Evolutionary conservation across 176 grass and related monocot genomes (phyloP).

Genomic region (Tuctoria greenei): DNA sequence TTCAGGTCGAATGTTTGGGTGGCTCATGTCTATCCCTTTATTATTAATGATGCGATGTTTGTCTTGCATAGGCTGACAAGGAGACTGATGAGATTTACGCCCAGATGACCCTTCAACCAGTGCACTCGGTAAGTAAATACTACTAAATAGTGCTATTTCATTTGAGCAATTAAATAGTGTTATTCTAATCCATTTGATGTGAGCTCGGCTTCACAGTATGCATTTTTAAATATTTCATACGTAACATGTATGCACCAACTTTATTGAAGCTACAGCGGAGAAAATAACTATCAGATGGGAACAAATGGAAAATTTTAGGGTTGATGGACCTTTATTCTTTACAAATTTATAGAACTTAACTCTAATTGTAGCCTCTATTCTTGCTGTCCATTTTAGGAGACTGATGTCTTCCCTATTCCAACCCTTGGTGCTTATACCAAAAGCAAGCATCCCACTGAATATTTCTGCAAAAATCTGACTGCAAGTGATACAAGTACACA

Average conservation of each 20-base stretch:
- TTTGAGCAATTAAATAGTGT: not conserved
- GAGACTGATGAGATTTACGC: conserved; percentile 96
- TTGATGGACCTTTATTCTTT: not conserved
- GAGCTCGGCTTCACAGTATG: not conserved
- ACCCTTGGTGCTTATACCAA: conserved; percentile 65
- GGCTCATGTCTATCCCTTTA: not conserved
- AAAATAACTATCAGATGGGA: not conserved
- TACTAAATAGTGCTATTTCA: too few species aligned
- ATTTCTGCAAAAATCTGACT: conserved; percentile 95
- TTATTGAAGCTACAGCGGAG: not conserved
- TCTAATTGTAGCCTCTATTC: not conserved
- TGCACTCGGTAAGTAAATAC: conserved; percentile 65
- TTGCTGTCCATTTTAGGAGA: conserved; percentile 64
- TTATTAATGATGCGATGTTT: not conserved
- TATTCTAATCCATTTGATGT: conserved; percentile 20
- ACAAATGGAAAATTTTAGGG: not conserved
- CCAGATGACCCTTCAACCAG: conserved; percentile 95
- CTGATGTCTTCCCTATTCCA: conserved; percentile 82
- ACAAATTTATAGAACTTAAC: not conserved
- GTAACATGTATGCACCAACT: not conserved
- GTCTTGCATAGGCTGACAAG: conserved; percentile 72
- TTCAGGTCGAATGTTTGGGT: not conserved
- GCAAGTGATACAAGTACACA: conserved; percentile 95
- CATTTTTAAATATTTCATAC: not conserved
- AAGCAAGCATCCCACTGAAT: conserved; percentile 87